Evolutionary conservation across 768 basidiomycete genomes (phyloP).

Genomic region (Udeniomyces megalosporus): DNA sequence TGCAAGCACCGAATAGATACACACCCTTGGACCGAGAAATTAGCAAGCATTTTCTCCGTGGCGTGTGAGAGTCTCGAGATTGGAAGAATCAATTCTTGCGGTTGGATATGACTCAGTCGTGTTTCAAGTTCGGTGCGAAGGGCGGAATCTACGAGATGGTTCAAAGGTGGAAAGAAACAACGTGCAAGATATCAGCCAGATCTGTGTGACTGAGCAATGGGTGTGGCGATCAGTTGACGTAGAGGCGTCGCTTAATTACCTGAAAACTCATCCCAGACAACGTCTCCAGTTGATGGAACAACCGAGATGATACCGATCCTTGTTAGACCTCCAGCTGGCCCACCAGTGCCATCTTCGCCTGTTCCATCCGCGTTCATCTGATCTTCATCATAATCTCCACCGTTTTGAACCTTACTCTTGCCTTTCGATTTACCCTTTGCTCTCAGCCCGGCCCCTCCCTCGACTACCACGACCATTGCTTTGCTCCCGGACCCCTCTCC

Average conservation of each 20-base stretch:
- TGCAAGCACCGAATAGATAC: too few species aligned
- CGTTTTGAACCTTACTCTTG: too few species aligned
- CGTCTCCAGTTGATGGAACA: slow-evolving; percentile 75
- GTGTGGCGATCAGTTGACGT: too few species aligned
- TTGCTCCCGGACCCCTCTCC: slow-evolving; percentile 37
- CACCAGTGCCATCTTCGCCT: slow-evolving; percentile 33
- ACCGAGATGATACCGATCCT: slow-evolving; percentile 58
- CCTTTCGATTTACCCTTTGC: too few species aligned
- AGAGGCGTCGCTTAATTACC: slow-evolving; percentile 38
- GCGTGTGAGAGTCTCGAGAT: slow-evolving; percentile 43
- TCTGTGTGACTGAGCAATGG: too few species aligned
- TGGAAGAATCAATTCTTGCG: slow-evolving; percentile 62
- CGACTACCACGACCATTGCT: slow-evolving; percentile 61
- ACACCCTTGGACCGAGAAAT: slow-evolving; percentile 34
- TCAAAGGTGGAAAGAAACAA: too few species aligned
- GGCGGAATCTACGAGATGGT: slow-evolving; percentile 53
- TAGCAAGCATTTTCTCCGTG: slow-evolving; percentile 61
- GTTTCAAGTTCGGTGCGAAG: slow-evolving; percentile 44
- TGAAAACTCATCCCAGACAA: slow-evolving; percentile 81
- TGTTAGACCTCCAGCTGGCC: slow-evolving; percentile 34
- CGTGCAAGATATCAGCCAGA: too few species aligned
- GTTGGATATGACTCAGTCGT: slow-evolving; percentile 65
- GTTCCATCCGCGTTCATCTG: neutral
- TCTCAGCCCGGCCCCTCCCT: slow-evolving; percentile 29
- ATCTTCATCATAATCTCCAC: too few species aligned